phyloP scores from a whole-genome alignment of 1,139 yeast species.

The Geotrichum phurueaensis region DNA sequence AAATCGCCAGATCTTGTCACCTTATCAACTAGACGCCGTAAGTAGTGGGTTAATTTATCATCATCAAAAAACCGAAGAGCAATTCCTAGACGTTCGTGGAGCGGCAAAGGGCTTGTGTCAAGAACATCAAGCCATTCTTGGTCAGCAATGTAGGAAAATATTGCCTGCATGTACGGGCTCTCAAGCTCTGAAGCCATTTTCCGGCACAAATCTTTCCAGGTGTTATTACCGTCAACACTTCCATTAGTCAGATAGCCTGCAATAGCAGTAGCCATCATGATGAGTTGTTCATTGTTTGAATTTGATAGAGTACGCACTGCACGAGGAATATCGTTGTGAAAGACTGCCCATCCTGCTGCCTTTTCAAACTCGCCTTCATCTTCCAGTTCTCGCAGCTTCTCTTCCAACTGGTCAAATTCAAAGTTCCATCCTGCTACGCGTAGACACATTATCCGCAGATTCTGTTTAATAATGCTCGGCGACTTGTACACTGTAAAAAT shows the following conservation, averaged over 20 bases:
- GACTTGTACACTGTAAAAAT: constrained; percentile 24
- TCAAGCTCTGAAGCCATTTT: constrained; percentile 79
- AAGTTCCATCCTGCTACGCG: constrained; percentile 91
- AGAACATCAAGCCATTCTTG: constrained; percentile 96
- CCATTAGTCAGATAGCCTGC: constrained; percentile 78
- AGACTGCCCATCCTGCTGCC: constrained; percentile 98
- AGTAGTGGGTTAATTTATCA: constrained; percentile 48
- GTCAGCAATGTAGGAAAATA: constrained; percentile 90
- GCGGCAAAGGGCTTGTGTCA: constrained; percentile 82
- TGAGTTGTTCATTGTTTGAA: constrained; percentile 55
- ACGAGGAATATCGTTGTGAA: constrained; percentile 77
- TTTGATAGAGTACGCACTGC: constrained; percentile 66
- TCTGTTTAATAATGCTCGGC: constrained; percentile 25
- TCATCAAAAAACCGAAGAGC: constrained; percentile 82
- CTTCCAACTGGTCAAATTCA: constrained; percentile 69
- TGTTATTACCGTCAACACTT: constrained; percentile 53
- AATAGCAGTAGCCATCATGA: constrained; percentile 86
- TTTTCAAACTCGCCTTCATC: constrained; percentile 63
- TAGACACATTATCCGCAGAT: constrained; percentile 70
- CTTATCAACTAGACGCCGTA: constrained; percentile 62
- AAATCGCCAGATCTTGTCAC: constrained; percentile 76
- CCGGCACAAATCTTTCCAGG: constrained; percentile 90
- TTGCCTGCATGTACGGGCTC: constrained; percentile 83
- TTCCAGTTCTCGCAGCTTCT: constrained; percentile 54
- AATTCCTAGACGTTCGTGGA: constrained; percentile 83